Conservation (phyloP, 1,139 yeast species). For the Kurtzmaniella natalensis region DNA sequence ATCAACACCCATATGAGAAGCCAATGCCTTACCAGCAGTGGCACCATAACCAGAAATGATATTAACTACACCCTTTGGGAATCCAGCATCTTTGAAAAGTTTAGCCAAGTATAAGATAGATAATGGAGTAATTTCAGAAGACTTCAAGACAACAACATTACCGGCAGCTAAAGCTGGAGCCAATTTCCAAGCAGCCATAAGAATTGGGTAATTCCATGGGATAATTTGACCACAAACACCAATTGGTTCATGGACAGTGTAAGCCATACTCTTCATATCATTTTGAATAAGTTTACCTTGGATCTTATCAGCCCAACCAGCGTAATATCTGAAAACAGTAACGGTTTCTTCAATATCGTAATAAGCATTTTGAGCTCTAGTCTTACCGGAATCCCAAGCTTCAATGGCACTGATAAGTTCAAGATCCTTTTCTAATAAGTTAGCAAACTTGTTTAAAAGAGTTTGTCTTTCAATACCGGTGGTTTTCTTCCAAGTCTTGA, state of each 20-base stretch:
- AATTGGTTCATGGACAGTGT: constrained; percentile 76
- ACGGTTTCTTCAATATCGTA: constrained; percentile 60
- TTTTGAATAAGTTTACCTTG: constrained; percentile 67
- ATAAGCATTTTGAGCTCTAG: constrained; percentile 45
- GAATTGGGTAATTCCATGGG: constrained; percentile 62
- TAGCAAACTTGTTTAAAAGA: constrained; percentile 56
- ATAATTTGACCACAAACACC: constrained; percentile 79
- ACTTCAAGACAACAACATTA: constrained; percentile 58
- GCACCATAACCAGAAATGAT: constrained; percentile 55
- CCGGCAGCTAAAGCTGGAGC: constrained; percentile 71
- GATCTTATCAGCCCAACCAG: constrained; percentile 82
- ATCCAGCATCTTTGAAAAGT: constrained; percentile 58
- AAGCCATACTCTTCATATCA: constrained; percentile 64
- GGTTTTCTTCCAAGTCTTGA: constrained; percentile 46
- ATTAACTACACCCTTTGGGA: constrained; percentile 69
- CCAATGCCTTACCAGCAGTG: constrained; percentile 55
- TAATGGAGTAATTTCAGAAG: constrained; percentile 65
- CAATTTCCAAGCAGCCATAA: constrained; percentile 57
- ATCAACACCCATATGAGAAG: constrained; percentile 51
- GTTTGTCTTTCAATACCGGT: constrained; percentile 52
- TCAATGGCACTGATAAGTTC: constrained; percentile 64
- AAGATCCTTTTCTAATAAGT: constrained; percentile 50
- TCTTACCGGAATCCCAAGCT: constrained; percentile 80
- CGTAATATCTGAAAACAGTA: constrained; percentile 61
- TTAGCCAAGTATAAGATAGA: constrained; percentile 53